Base-by-base conservation (phyloP, 1,284 basidiomycete genomes). In the Papiliotrema fonsecae region DNA sequence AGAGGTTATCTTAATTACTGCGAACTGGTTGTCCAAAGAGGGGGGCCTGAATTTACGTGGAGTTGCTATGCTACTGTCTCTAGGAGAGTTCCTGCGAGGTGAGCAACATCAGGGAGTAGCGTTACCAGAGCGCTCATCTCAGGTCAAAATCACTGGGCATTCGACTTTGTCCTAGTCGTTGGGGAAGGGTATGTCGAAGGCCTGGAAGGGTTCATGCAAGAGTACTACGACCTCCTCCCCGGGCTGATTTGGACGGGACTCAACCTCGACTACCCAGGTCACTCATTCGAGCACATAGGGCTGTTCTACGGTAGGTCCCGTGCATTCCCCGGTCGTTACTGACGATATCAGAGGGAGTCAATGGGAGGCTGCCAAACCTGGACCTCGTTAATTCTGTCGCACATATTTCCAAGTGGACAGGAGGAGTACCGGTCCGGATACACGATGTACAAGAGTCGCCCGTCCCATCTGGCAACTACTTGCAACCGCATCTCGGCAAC, bases 291-390 rank as follows among this genome's bases (percentile, higher is more conserved):
- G 11, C 88, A 94, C 63, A 77, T 98, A 2, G 90, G 90, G 3
- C 75, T 97, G 11, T 94, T 89, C 73, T 89, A 88, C 72, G 90
- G 90, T 89, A 24, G 46, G 83, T 65, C 16, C 19, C 43, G 21
- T 39, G 6, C 24, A 37, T 30, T n/a, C 32, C 18, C 25, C 40
- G 31, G 24, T 22, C 28, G 4, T 4, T 5, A 35, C 54, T 55
- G 25, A 53, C 44, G 3, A 6, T n/a, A n/a, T 4, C 62, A 94
- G 94, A 98, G 79, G 96, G 94, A 6, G 77, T 90, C 5, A 94
- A 97, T 67, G 94, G 93, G 4, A 86, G 91, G 26, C 76, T 97
- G 38, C 93, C 96, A 0, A 99, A 99, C 65, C 90, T 97, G 72
- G 94, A 99, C 69, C 79, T 96, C 1, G 74, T 97, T 59, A 96